phyloP scores from a whole-genome alignment of 306 rosid species.

The Adenanthera pavonina region DNA sequence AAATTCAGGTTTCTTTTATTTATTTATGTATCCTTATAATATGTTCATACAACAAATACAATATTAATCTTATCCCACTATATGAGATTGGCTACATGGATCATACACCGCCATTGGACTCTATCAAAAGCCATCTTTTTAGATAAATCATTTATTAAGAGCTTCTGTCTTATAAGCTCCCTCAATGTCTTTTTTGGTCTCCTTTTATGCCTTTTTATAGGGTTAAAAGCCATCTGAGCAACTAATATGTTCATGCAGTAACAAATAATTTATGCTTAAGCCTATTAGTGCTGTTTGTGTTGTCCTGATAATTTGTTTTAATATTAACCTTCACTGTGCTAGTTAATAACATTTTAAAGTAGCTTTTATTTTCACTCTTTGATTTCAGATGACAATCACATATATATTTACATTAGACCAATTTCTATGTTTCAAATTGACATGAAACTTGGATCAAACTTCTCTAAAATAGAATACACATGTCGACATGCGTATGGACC shows the following conservation, averaged over 20 bases:
- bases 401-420: slow-evolving; percentile 3
- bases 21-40: not conserved
- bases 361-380: not conserved
- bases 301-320: not conserved
- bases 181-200: too few relatives aligned
- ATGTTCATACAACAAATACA: not conserved
- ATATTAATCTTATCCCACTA: too few relatives aligned
- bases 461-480: not conserved
- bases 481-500: not conserved
- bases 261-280: not conserved
- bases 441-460: not conserved
- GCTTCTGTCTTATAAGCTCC: too few relatives aligned
- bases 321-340: not conserved
- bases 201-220: too few relatives aligned
- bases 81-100: too few relatives aligned
- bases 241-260: not conserved
- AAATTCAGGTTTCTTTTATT: slow-evolving; percentile 64
- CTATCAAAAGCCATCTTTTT: too few relatives aligned
- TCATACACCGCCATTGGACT: too few relatives aligned
- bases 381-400: not conserved
- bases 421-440: not conserved
- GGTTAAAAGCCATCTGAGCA: too few relatives aligned
- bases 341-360: not conserved
- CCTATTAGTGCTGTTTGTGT: slow-evolving; percentile 26
- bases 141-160: too few relatives aligned